These are phyloP conservation scores for Ordospora pajunii DNA, from an alignment of 371 early-diverging fungal genomes.

Conservation along the genomic window DNA sequence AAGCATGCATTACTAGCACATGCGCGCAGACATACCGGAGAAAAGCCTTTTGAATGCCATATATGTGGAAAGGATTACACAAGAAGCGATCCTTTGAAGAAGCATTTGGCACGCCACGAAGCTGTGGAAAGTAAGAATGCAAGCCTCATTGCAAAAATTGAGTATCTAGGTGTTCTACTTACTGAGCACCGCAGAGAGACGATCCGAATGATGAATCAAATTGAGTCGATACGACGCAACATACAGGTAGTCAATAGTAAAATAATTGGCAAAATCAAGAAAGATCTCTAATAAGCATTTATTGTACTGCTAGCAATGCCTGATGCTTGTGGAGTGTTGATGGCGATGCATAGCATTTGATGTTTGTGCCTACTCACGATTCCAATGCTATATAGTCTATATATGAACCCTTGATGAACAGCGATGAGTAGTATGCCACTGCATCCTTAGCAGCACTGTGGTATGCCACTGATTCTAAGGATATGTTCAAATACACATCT, in stretches of 20 bases:
- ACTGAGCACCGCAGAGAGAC: slow-evolving; percentile 2
- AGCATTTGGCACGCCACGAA: slow-evolving; percentile 56
- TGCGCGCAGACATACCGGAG: slow-evolving; percentile 49
- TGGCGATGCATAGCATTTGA: too few relatives aligned
- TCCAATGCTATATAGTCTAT: slow-evolving; percentile 10
- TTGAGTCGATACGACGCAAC: not conserved
- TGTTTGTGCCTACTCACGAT: not conserved
- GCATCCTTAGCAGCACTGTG: not conserved
- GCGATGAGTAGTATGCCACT: not conserved
- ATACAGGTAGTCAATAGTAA: not conserved
- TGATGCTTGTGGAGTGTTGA: not conserved
- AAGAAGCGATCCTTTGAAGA: slow-evolving; percentile 57
- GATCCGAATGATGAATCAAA: not conserved
- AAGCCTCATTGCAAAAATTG: not conserved
- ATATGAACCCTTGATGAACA: slow-evolving; percentile 7
- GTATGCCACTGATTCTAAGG: not conserved
- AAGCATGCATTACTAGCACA: slow-evolving; percentile 50
- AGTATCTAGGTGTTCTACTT: not conserved
- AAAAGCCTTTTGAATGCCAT: slow-evolving; percentile 55
- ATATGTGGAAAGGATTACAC: slow-evolving; percentile 52
- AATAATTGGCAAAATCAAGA: not conserved
- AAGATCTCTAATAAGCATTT: not conserved
- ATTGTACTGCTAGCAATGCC: too few relatives aligned
- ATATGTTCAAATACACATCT: slow-evolving; percentile 11
- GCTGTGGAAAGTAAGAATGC: slow-evolving; percentile 21